Base-by-base conservation (phyloP, 257 asterid species). In the Echium plantagineum region DNA sequence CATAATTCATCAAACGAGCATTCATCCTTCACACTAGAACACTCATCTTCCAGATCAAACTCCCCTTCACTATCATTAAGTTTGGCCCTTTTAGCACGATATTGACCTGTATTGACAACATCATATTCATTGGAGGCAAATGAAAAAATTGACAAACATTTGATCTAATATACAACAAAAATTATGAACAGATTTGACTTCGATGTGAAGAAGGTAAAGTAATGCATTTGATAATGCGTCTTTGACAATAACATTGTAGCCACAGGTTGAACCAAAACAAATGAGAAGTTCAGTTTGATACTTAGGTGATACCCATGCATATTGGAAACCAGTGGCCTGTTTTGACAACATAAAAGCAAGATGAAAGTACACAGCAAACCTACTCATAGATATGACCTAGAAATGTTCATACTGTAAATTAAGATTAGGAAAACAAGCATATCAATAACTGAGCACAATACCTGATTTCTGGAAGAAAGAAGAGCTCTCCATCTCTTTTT, bases 401-500 rank as follows among this genome's bases (percentile, higher is more conserved):
- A 15, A 4, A 42, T 42, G 3, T 42, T 63, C 17, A 57, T 17
- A 32, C 15, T 26, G 10, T 7, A 48, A 49, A 31, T 24, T 28
- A 30, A 55, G 16, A 17, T 58, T 31, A 13, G 28, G 49, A 35
- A 35, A 35, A 35, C 12, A 35, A 26, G 24, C 35, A 21, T 5
- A 58, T 12, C 35, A 35, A 48, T 15, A 65, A 6, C 63, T 42
- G 67, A 67, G 62, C 56, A 58, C 15, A 22, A 62, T 75, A 93
- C 99, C 99, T 62, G 86, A 67, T 77, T 74, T 69, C 67, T 70
- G 75, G 61, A 62, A 62, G 60, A 66, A 51, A 22, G 57, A n/a
- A 9, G 70, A 60, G 53, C 52, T 81, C 47, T 78, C 96, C 62
- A 75, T 75, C 80, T 90, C 98, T 74, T 85, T 90, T 83, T 93